These are phyloP conservation scores for Helenozyma rhizophorensis DNA, from an alignment of 805 yeast species.

Conservation along the genomic window DNA sequence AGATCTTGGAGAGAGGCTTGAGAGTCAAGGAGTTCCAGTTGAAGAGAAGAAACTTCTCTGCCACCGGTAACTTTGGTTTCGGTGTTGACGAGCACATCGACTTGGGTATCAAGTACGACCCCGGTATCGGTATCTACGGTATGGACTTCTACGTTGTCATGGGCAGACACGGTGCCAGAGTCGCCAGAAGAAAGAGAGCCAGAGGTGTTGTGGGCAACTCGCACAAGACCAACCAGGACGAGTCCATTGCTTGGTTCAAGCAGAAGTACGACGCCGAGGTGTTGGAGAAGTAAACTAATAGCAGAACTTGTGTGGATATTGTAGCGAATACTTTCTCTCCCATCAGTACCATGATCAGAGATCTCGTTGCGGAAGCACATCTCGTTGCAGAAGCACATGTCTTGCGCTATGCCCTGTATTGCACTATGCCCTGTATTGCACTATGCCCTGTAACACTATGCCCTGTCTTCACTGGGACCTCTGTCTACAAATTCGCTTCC, in stretches of 20 bases:
- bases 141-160: slow-evolving; percentile 99
- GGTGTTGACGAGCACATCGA: slow-evolving; percentile 99
- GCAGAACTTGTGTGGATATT: slow-evolving; percentile 1
- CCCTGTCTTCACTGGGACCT: too few relatives aligned
- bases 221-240: slow-evolving; percentile 91
- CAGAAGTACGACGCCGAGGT: slow-evolving; percentile 99
- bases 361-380: too few relatives aligned
- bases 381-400: too few relatives aligned
- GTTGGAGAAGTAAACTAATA: slow-evolving; percentile 65
- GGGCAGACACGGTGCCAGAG: slow-evolving; percentile 99
- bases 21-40: slow-evolving; percentile 99
- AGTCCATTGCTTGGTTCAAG: slow-evolving; percentile 98
- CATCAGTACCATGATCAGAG: too few relatives aligned
- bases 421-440: too few relatives aligned
- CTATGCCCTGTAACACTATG: too few relatives aligned
- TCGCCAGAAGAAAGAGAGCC: slow-evolving; percentile 97
- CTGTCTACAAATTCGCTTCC: too few relatives aligned
- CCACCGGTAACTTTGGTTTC: slow-evolving; percentile 99
- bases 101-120: slow-evolving; percentile 99
- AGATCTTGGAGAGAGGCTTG: slow-evolving; percentile 98
- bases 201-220: slow-evolving; percentile 82
- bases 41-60: slow-evolving; percentile 90
- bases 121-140: slow-evolving; percentile 99
- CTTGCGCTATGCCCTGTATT: too few relatives aligned
- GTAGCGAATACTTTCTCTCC: background rate